Conservation (phyloP, 495 filamentous ascomycete genomes). For the Xylaria palmicola region DNA sequence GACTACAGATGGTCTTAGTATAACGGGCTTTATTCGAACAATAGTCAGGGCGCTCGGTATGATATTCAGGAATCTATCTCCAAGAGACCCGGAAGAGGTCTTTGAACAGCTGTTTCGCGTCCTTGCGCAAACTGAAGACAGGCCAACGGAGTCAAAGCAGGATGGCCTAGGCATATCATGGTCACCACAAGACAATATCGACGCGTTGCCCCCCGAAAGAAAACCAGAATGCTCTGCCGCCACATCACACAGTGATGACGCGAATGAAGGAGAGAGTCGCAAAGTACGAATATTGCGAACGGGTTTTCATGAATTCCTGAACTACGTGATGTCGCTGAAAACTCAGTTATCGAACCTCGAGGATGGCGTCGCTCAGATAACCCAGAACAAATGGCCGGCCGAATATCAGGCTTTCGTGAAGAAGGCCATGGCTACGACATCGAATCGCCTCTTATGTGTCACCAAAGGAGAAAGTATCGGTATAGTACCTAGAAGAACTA, state of each 20-base stretch:
- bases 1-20: neutral
- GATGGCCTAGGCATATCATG: neutral
- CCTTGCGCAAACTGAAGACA: neutral
- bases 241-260: neutral
- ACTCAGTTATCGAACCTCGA: neutral
- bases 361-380: neutral
- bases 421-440: neutral
- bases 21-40: neutral
- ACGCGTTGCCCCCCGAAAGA: neutral
- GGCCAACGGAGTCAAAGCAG: neutral
- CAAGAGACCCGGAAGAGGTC: neutral
- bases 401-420: neutral
- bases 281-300: neutral
- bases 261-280: neutral
- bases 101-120: neutral
- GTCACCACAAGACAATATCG: neutral
- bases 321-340: neutral
- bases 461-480: neutral
- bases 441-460: neutral
- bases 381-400: neutral
- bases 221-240: neutral
- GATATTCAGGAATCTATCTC: neutral
- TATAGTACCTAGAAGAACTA: neutral
- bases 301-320: neutral
- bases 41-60: neutral